A percentile compares a stretch with the other conserved stretches of the same genome.
Evolutionary conservation across 2,329 filamentous ascomycete species (phyloP).

Genomic region (Fusarium albosuccineum): DNA sequence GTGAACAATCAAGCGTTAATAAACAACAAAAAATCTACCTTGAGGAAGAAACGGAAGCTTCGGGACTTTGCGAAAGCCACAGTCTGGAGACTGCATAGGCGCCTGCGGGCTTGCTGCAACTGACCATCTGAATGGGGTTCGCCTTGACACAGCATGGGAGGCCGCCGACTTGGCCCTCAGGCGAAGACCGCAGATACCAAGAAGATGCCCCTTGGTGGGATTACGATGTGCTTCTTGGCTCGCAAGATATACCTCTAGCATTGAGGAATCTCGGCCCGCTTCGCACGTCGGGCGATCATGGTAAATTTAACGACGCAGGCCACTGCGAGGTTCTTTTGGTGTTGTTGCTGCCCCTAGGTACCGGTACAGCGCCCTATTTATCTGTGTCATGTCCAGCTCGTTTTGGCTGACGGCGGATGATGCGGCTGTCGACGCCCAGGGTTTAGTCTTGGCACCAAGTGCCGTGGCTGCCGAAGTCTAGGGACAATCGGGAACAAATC

Average conservation of each 20-base stretch:
- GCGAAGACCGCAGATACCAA: slow-evolving; percentile 12
- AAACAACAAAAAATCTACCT: neutral
- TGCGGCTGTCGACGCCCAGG: slow-evolving; percentile 45
- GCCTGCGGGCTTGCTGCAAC: slow-evolving; percentile 13
- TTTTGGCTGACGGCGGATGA: slow-evolving; percentile 39
- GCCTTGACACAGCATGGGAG: slow-evolving; percentile 33
- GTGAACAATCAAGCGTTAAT: too few species aligned
- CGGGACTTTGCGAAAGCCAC: slow-evolving; percentile 8
- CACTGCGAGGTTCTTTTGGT: neutral
- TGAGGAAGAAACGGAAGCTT: slow-evolving; percentile 14
- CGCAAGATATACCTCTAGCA: neutral
- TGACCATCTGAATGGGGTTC: slow-evolving; percentile 21
- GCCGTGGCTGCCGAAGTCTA: slow-evolving; percentile 48
- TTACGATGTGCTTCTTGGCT: slow-evolving; percentile 28
- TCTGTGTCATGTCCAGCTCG: neutral
- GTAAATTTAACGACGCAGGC: neutral
- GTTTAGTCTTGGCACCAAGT: slow-evolving; percentile 46
- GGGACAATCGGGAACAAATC: slow-evolving; percentile 33
- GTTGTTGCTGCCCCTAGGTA: neutral
- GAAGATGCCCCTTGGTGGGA: slow-evolving; percentile 14
- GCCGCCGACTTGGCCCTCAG: slow-evolving; percentile 18
- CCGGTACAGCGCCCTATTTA: slow-evolving; percentile 18
- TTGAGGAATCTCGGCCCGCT: too few species aligned
- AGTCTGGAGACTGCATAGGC: slow-evolving; percentile 14
- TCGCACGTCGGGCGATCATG: neutral